Percentiles rank a stretch among this genome's conserved stretches.
Conservation (phyloP, 192 early-diverging fungal genomes). For the Geranomyces variabilis region DNA sequence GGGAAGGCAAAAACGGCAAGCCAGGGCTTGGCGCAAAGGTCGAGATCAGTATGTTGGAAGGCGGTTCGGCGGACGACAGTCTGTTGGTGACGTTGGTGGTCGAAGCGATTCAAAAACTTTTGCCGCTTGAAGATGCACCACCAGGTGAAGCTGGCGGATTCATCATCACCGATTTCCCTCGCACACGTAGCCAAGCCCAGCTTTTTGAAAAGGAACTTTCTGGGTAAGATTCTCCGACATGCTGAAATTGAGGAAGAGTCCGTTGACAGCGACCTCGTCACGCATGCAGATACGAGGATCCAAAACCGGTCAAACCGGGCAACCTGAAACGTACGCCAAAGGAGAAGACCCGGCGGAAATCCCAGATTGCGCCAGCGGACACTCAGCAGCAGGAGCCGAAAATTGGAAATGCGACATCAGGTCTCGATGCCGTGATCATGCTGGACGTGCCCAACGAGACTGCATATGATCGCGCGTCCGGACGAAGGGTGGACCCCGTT, state of each 20-base stretch:
- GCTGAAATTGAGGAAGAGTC: background rate
- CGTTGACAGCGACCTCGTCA: background rate
- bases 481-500: constrained; percentile 54
- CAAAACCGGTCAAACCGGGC: constrained; percentile 61
- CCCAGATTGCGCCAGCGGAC: constrained; percentile 44
- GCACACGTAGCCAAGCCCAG: constrained; percentile 55
- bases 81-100: constrained; percentile 54
- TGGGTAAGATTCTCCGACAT: constrained; percentile 50
- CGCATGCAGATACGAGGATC: constrained; percentile 58
- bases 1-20: constrained; percentile 17
- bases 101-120: constrained; percentile 47
- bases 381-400: constrained; percentile 30
- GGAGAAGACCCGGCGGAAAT: constrained; percentile 31
- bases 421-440: constrained; percentile 56
- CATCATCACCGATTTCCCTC: constrained; percentile 59
- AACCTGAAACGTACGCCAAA: constrained; percentile 51
- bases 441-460: constrained; percentile 58
- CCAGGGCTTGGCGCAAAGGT: constrained; percentile 46
- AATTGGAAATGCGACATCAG: constrained; percentile 29
- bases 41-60: constrained; percentile 54
- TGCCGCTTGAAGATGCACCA: constrained; percentile 12
- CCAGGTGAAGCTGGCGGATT: constrained; percentile 45
- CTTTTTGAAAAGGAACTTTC: constrained; percentile 62
- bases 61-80: constrained; percentile 49
- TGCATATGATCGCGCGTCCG: constrained; percentile 49